Evolutionary conservation across 305 asterid genomes (phyloP), one percentile per base, ranked within the genome.

Genomic region (Fraxinus ornus): DNA sequence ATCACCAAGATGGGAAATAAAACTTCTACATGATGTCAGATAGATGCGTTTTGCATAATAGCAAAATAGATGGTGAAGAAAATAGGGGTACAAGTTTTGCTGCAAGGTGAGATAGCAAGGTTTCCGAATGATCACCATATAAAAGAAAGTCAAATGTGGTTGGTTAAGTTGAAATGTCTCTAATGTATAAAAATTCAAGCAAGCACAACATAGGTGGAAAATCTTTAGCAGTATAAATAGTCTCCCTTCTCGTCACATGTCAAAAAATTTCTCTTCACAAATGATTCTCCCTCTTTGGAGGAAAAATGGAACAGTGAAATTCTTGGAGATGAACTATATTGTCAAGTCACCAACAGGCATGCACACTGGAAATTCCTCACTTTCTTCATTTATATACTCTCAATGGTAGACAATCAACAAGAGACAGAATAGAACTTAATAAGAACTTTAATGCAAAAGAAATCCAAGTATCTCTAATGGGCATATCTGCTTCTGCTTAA

Each of bases 191-290:
- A 80, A 75, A 82, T 75, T 77, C 57, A 70, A 57, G 72, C 82
- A 60, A 79, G 70, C 76, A 71, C 70, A 12, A 80, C 37, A 32
- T 37, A 76, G 33, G 75, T 21, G 74, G 72, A 79, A 80, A 80
- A 55, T 78, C 71, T 68, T 71, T 80, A 77, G 84, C 78, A 75
- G 77, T 81, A 70, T 32, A 77, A 71, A 2, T 75, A 60, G 77
- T 44, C 72, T 44, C 7, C 49, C 39, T 32, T 78, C 12, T 37
- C 52, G 5, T 32, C 24, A 5, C 0, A n/a, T 17, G 76, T 17
- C 44, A 71, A 33, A 15, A 32, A 17, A 32, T 30, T 71, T 82
- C 68, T 72, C 44, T 24, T 79, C 62, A 81, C 55, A 83, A 68
- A 30, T 75, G 77, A 78, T 44, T 36, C 78, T 39, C 75, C 44